Evolutionary conservation across 2,329 filamentous ascomycete species (phyloP).

Genomic region (Pleomassaria siparia): DNA sequence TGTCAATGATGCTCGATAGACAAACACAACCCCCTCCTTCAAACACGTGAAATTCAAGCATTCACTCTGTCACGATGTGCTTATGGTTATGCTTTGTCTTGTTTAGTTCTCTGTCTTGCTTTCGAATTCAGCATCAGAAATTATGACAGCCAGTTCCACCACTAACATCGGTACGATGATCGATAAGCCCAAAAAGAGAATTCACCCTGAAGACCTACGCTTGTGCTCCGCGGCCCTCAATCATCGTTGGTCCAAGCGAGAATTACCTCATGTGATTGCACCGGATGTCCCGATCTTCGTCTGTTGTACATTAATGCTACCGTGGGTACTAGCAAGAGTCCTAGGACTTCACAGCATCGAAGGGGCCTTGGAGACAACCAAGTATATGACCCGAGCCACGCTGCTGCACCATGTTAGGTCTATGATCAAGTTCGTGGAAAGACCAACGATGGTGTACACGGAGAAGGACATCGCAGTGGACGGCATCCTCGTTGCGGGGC

Average conservation of each 20-base stretch:
- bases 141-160: not conserved
- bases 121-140: not conserved
- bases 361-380: conserved; percentile 2
- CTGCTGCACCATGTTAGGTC: conserved; percentile 8
- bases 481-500: conserved; percentile 9
- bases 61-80: too few relatives aligned
- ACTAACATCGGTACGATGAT: not conserved
- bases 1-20: too few relatives aligned
- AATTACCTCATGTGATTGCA: not conserved
- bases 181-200: conserved; percentile 2
- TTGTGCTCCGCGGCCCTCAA: conserved; percentile 9
- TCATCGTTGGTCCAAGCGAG: conserved; percentile 4
- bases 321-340: conserved; percentile 6
- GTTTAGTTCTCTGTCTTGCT: too few relatives aligned
- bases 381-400: conserved; percentile 8
- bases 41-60: too few relatives aligned
- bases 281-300: conserved; percentile 7
- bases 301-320: conserved; percentile 10
- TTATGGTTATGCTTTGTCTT: too few relatives aligned
- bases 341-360: not conserved
- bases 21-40: too few relatives aligned
- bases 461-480: conserved; percentile 6
- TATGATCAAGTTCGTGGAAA: conserved; percentile 2
- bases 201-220: conserved; percentile 6
- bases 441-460: conserved; percentile 6